Conservation (phyloP, 108 stramenopile genomes). For the Stephanodiscus minutulus region DNA sequence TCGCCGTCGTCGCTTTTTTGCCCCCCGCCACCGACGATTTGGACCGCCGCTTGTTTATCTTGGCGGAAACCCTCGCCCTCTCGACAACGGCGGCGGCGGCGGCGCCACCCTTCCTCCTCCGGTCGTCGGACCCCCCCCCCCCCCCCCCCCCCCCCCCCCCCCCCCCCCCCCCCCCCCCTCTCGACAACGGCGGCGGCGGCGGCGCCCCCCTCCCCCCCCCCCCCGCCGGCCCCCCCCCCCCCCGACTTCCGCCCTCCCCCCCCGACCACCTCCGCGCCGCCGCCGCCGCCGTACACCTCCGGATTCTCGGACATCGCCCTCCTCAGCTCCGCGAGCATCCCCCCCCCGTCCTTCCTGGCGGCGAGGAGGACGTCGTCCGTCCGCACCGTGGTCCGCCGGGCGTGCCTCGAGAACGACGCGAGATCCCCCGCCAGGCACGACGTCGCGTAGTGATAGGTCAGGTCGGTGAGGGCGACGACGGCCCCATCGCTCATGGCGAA, state of each 20-base stretch:
- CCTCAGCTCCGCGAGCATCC: conserved; percentile 24
- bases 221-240: neutral
- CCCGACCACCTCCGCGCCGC: neutral
- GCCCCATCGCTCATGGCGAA: conserved; percentile 46
- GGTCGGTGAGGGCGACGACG: conserved; percentile 61
- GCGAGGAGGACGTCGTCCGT: conserved; percentile 53
- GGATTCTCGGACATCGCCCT: conserved; percentile 12
- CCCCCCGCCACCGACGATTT: neutral
- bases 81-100: neutral
- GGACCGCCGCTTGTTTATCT: neutral
- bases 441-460: conserved; percentile 65
- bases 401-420: conserved; percentile 57
- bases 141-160: neutral
- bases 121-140: too few species aligned
- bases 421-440: conserved; percentile 58
- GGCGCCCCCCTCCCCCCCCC: neutral
- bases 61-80: neutral
- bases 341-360: conserved; percentile 36
- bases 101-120: neutral
- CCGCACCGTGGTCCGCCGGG: conserved; percentile 39
- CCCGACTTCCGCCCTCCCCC: neutral
- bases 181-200: neutral
- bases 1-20: neutral
- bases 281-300: conserved; percentile 1
- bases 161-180: neutral